phyloP scores from a whole-genome alignment of 179 eudicot species.

The Dionaea muscipula region DNA sequence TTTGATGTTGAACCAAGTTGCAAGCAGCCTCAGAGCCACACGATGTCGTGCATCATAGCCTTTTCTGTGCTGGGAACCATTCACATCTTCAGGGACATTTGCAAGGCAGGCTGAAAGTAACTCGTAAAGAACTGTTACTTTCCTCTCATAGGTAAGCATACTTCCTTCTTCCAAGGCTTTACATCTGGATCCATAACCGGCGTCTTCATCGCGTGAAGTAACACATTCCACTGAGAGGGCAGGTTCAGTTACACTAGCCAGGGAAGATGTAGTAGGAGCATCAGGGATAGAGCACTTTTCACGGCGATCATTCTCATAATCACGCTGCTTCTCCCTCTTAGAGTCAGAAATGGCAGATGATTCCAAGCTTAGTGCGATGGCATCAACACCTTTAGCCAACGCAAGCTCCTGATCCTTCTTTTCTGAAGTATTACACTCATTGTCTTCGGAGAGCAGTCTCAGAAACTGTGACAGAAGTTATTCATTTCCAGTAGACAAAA shows the following conservation, averaged over 20 bases:
- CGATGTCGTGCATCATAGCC: constrained; percentile 96
- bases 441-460: constrained; percentile 66
- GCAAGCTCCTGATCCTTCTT: constrained; percentile 49
- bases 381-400: constrained; percentile 57
- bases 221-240: constrained; percentile 17
- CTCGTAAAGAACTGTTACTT: constrained; percentile 63
- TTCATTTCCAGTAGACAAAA: not conserved
- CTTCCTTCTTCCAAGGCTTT: constrained; percentile 44
- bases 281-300: constrained; percentile 40
- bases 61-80: constrained; percentile 31
- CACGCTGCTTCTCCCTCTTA: constrained; percentile 48
- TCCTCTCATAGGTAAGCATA: constrained; percentile 54
- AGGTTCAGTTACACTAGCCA: constrained; percentile 25
- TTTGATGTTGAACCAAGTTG: constrained; percentile 79
- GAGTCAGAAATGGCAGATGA: constrained; percentile 25
- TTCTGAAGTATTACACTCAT: constrained; percentile 33
- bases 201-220: constrained; percentile 20
- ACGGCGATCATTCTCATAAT: constrained; percentile 50
- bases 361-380: constrained; percentile 58
- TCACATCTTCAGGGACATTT: constrained; percentile 35
- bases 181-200: constrained; percentile 22
- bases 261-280: constrained; percentile 23
- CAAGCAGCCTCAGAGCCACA: constrained; percentile 70
- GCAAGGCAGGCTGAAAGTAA: constrained; percentile 93
- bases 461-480: constrained; percentile 42